Evolutionary conservation across 257 asterid genomes (phyloP).

Genomic region (Agastache rugosa): DNA sequence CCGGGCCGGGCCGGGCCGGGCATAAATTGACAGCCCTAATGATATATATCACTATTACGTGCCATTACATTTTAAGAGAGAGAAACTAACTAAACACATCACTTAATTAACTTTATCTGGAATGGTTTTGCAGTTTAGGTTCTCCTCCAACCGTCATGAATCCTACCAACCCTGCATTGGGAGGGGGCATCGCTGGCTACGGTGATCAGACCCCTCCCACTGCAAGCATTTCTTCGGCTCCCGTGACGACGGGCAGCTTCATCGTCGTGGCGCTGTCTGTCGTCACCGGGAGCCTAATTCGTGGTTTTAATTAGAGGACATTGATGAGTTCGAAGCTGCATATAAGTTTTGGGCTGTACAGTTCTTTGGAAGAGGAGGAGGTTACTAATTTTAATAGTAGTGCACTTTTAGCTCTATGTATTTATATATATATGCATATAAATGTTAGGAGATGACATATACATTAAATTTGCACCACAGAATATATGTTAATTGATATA

Average conservation of each 20-base stretch:
- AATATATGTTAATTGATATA: no score
- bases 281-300: conserved; percentile 42
- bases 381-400: not conserved
- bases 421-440: not conserved
- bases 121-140: conserved; percentile 49
- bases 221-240: conserved; percentile 39
- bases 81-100: not conserved
- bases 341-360: conserved; percentile 49
- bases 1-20: no score
- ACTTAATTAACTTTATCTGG: conserved; percentile 20
- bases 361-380: conserved; percentile 46
- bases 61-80: not conserved
- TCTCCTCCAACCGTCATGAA: conserved; percentile 55
- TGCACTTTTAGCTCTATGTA: conserved; percentile 27
- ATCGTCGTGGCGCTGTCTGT: conserved; percentile 45
- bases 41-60: conserved; percentile 43
- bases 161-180: conserved; percentile 56
- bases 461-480: not conserved
- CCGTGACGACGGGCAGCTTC: conserved; percentile 42
- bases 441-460: conserved; percentile 22
- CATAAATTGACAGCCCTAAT: no score
- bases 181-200: conserved; percentile 53
- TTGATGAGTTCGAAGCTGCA: conserved; percentile 25
- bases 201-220: conserved; percentile 54
- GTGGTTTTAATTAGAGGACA: conserved; percentile 28